phyloP scores from a whole-genome alignment of 345 rosid genomes.

The Arabidopsis thaliana region TAIR10.1 NC_003075.7:16740001-16740500 shows the following conservation, averaged over 20 bases:
- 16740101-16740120: constrained; percentile 61
- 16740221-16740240: constrained; percentile 85
- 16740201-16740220: constrained; percentile 87
- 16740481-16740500: constrained; percentile 19
- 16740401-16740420: not conserved
- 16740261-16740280: constrained; percentile 27
- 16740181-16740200: constrained; percentile 79
- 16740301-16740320: constrained; percentile 34
- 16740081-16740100: not conserved
- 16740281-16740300: constrained; percentile 32
- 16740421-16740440: constrained; percentile 30
- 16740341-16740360: constrained; percentile 43
- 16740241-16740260: constrained; percentile 33
- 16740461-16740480: not conserved
- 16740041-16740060: not conserved
- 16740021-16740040: not conserved
- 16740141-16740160: constrained; percentile 89
- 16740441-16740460: constrained; percentile 8
- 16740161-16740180: constrained; percentile 87
- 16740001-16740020: constrained; percentile 75
- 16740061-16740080: not conserved
- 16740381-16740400: constrained; percentile 27
- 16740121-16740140: constrained; percentile 80
- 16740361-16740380: not conserved
- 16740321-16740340: constrained; percentile 37